phyloP scores from a whole-genome alignment of 345 rosid species.

The Acer negundo region DNA sequence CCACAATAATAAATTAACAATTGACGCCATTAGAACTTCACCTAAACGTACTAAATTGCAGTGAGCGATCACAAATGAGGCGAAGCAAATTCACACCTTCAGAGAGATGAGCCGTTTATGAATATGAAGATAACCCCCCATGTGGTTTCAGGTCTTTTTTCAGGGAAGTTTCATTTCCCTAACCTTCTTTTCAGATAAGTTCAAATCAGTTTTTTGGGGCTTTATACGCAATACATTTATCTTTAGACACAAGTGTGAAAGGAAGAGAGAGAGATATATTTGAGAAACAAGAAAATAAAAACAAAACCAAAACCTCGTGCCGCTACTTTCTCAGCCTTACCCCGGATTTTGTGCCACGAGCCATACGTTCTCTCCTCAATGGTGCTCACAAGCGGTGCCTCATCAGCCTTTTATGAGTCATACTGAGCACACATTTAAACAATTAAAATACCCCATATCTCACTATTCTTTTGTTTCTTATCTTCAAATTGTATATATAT shows the following conservation, averaged over 20 bases:
- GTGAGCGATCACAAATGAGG: background rate
- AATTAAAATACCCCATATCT: background rate
- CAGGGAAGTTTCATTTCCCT: slow-evolving; percentile 23
- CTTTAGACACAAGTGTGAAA: slow-evolving; percentile 1
- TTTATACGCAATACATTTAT: slow-evolving; percentile 43
- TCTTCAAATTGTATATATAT: too few species aligned
- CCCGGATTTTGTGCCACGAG: slow-evolving; percentile 75
- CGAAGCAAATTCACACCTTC: background rate
- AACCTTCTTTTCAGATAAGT: slow-evolving; percentile 35
- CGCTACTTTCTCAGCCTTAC: slow-evolving; percentile 57
- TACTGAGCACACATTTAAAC: background rate
- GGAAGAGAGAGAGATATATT: slow-evolving; percentile 7
- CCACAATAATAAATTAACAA: background rate
- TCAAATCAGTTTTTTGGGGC: slow-evolving; percentile 37
- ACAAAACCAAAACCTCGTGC: slow-evolving; percentile 46
- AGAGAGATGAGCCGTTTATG: background rate
- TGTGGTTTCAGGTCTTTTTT: slow-evolving; percentile 28
- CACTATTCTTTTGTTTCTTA: too few species aligned
- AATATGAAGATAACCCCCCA: slow-evolving; percentile 20
- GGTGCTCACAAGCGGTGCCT: slow-evolving; percentile 67
- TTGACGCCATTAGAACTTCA: background rate
- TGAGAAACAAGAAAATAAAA: slow-evolving; percentile 16
- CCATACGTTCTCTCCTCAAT: slow-evolving; percentile 60
- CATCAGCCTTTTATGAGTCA: slow-evolving; percentile 26
- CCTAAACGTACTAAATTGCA: background rate